Base-by-base conservation (phyloP, 2,329 filamentous ascomycete species). In the Ilyonectria mors-panacis region DNA sequence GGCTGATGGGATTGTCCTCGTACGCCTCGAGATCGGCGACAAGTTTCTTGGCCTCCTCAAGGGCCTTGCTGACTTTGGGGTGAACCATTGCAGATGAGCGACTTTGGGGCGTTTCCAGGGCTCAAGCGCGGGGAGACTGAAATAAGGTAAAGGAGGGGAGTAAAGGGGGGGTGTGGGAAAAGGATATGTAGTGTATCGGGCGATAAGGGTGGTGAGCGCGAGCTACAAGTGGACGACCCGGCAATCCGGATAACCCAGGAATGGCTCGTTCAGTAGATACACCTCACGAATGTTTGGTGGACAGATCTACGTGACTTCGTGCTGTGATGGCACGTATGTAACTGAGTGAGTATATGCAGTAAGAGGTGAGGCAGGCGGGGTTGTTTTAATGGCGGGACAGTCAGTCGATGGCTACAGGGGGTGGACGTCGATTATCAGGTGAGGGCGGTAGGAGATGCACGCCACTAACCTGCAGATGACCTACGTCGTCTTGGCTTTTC, bases 1-100 rank as follows among this genome's bases (percentile, higher is more conserved):
- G 74, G 33, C 50, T 72, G 51, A 65, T 51, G 13, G 72, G 67
- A 33, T 59, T 70, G 47, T 75, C 73, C 23, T 78, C 70, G 65
- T 75, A 75, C 15, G 69, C 56, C 63, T 76, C 73, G 10, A 77
- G 73, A 26, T 71, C 72, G 17, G 71, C 71, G 9, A 77, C 75
- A 2, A 75, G 72, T 28, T 71, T 72, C 62, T 51, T 69, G 33
- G 76, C 75, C 68, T 77, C 73, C 37, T 73, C 67, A 3, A 77
- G 73, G 48, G 76, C 76, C 17, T 72, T 76, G 59, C 61, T 69
- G 42, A 67, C 75, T 48, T 74, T 75, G 19, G 72, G 74, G 8
- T 75, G 66, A 23, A 66, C 61, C 70, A 74, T 74, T 33, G 9
- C 37, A 15, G 7, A 42, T 13, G 7, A 10, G 39, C 15, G 58